These are phyloP conservation scores for Phytophthora niederhauseri DNA, from an alignment of 352 stramenopile species.

Conservation along the genomic window DNA sequence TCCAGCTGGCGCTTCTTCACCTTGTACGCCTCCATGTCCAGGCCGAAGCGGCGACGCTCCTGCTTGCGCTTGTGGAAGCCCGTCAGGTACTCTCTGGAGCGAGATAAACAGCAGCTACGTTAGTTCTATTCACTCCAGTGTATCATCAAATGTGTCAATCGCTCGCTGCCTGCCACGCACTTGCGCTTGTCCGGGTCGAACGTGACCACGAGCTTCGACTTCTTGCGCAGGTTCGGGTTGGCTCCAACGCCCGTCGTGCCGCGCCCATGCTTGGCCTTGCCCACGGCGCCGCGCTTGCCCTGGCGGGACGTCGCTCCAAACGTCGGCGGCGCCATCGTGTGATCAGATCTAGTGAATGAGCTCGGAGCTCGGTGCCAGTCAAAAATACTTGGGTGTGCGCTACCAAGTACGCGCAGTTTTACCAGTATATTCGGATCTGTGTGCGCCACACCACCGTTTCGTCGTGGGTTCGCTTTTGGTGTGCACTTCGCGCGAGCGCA, in stretches of 20 bases:
- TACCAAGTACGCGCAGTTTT: not conserved
- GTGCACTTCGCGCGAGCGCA: not conserved
- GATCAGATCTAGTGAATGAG: constrained; percentile 1
- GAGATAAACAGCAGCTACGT: not conserved
- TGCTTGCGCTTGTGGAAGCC: constrained; percentile 90
- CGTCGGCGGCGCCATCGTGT: constrained; percentile 23
- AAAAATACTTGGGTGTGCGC: constrained; percentile 4
- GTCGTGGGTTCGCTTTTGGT: constrained; percentile 24
- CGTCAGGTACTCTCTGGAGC: constrained; percentile 76
- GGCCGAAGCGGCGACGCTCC: constrained; percentile 81
- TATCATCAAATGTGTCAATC: not conserved
- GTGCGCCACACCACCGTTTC: not conserved
- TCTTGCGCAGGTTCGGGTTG: constrained; percentile 67
- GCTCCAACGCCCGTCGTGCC: constrained; percentile 33
- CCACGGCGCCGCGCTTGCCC: constrained; percentile 36
- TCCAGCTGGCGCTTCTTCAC: constrained; percentile 85
- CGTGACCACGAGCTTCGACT: constrained; percentile 88
- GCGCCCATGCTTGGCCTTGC: constrained; percentile 29
- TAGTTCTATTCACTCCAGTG: not conserved
- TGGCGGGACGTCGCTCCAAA: constrained; percentile 34
- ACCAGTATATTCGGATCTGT: not conserved
- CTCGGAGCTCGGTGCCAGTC: constrained; percentile 20
- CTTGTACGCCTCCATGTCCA: constrained; percentile 92
- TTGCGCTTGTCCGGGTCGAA: constrained; percentile 90
- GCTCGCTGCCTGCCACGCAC: constrained; percentile 35